A percentile compares a stretch with the other conserved stretches of the same genome.
These are phyloP conservation scores for Cytospora leucostoma DNA, from an alignment of 2,329 filamentous ascomycete species.

Conservation along the genomic window DNA sequence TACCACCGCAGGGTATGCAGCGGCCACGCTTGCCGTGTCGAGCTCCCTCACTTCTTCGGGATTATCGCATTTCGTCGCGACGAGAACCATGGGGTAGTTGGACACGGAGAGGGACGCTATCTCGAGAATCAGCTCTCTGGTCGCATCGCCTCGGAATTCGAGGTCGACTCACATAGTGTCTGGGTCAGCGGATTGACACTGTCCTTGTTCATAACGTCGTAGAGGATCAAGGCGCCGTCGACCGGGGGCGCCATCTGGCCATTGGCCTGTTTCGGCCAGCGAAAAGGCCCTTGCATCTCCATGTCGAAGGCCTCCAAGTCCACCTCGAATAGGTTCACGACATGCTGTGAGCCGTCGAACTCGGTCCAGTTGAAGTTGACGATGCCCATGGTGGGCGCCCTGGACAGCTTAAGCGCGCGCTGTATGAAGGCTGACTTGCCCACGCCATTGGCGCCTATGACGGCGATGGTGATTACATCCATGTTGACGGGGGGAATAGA, in stretches of 20 bases:
- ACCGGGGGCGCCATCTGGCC: constrained; percentile 72
- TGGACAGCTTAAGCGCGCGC: constrained; percentile 57
- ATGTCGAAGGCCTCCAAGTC: constrained; percentile 67
- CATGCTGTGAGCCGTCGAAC: constrained; percentile 59
- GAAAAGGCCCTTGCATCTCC: constrained; percentile 57
- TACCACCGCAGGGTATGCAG: constrained; percentile 68
- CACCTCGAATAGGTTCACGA: constrained; percentile 65
- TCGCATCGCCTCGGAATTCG: neutral
- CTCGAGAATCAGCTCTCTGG: constrained; percentile 16
- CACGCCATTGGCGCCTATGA: constrained; percentile 66
- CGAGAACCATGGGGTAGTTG: constrained; percentile 74
- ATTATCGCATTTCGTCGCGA: constrained; percentile 88
- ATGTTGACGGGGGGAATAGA: constrained; percentile 39
- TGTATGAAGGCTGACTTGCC: constrained; percentile 71
- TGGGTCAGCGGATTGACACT: constrained; percentile 75
- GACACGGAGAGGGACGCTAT: constrained; percentile 74
- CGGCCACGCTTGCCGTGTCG: constrained; percentile 64
- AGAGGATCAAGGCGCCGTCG: constrained; percentile 82
- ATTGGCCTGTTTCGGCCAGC: constrained; percentile 68
- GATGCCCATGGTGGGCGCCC: constrained; percentile 54
- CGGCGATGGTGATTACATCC: constrained; percentile 65
- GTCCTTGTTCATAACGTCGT: constrained; percentile 79
- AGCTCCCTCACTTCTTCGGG: constrained; percentile 70
- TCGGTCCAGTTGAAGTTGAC: constrained; percentile 56
- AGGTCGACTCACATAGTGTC: constrained; percentile 69